These are phyloP conservation scores for Thalassiosira mediterranea DNA, from an alignment of 352 stramenopile genomes.

Conservation along the genomic window DNA sequence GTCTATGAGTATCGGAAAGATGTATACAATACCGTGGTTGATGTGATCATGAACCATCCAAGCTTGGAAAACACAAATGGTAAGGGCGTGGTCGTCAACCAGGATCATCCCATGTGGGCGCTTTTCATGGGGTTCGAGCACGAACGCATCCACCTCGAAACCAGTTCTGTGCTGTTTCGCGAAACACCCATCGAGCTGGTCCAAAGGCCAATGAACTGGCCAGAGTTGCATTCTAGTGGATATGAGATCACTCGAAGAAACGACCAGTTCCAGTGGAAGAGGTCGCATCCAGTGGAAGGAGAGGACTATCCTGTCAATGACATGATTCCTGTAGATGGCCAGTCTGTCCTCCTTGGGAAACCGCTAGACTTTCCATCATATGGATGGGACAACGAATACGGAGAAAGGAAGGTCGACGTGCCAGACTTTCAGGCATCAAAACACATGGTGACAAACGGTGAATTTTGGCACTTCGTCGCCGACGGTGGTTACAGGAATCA, in stretches of 20 bases:
- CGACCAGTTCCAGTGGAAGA: too few species aligned
- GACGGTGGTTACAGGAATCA: constrained; percentile 91
- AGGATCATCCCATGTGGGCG: constrained; percentile 90
- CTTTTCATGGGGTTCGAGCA: constrained; percentile 95
- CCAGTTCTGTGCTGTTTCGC: constrained; percentile 93
- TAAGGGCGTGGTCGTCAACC: constrained; percentile 81
- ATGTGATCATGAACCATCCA: constrained; percentile 89
- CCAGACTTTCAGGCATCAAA: constrained; percentile 89
- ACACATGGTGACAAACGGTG: constrained; percentile 94
- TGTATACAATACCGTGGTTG: constrained; percentile 89
- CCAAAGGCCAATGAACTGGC: constrained; percentile 86
- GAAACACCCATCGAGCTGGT: constrained; percentile 92
- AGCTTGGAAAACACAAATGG: constrained; percentile 85
- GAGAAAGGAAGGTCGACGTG: constrained; percentile 87
- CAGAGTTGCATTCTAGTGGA: constrained; percentile 86
- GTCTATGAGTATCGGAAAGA: constrained; percentile 91
- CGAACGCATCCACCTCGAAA: constrained; percentile 97
- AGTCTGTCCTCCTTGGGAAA: constrained; percentile 89
- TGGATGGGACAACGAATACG: constrained; percentile 98
- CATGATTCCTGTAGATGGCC: constrained; percentile 85
- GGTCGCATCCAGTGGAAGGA: constrained; percentile 79
- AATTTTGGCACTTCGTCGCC: constrained; percentile 95
- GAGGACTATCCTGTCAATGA: constrained; percentile 90
- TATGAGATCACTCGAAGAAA: constrained; percentile 6
- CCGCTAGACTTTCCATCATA: constrained; percentile 91